These are phyloP conservation scores for Chaetomium olivaceum DNA, from an alignment of 2,329 filamentous ascomycete species.

Conservation along the genomic window DNA sequence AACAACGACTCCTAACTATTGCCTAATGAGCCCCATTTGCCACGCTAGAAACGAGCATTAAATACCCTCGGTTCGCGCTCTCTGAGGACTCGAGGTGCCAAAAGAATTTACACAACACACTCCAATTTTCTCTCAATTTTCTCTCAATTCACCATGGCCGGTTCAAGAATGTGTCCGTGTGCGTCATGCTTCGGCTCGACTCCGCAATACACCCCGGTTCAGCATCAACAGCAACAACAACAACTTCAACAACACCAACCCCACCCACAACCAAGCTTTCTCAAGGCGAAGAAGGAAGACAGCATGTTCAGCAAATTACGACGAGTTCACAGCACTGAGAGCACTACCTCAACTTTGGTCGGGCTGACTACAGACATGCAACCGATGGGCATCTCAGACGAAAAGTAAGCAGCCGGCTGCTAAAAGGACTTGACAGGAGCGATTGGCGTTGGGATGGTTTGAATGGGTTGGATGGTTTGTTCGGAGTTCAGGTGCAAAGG, in stretches of 20 bases:
- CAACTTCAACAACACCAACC: neutral
- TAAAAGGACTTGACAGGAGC: neutral
- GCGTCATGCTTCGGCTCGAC: constrained; percentile 25
- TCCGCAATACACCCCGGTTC: neutral
- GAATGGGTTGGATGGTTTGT: neutral
- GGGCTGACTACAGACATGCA: constrained; percentile 9
- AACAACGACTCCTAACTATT: neutral
- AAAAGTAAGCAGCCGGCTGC: neutral
- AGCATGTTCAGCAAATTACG: constrained; percentile 8
- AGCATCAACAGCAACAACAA: constrained; percentile 2
- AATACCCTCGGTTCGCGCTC: neutral
- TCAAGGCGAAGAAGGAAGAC: neutral
- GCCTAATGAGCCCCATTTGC: neutral
- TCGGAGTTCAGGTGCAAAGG: neutral
- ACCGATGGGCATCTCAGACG: neutral
- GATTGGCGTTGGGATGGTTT: neutral
- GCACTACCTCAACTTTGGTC: constrained; percentile 21
- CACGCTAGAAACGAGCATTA: neutral
- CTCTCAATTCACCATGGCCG: constrained; percentile 11
- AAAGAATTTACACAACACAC: neutral
- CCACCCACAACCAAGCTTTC: neutral
- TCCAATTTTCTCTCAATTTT: neutral
- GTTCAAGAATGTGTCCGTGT: constrained; percentile 26
- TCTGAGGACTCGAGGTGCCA: neutral
- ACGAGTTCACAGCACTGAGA: constrained; percentile 14